Conservation (phyloP, 1,139 yeast species). For the Taphrina communis region DNA sequence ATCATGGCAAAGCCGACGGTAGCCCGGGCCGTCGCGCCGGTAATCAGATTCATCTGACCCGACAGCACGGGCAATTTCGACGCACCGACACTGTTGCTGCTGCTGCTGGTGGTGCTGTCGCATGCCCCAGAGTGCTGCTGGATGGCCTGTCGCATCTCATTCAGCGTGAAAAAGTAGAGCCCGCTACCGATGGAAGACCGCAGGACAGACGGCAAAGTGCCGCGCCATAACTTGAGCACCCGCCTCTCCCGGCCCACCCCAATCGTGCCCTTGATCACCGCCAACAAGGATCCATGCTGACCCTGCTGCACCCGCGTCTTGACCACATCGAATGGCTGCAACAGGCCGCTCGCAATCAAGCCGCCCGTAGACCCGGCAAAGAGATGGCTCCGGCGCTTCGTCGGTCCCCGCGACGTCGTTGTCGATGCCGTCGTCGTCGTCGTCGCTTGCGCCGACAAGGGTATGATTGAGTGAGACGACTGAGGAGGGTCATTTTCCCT, state of each 20-base stretch:
- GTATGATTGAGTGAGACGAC: constrained; percentile 9
- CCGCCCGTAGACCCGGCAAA: constrained; percentile 90
- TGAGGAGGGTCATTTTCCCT: constrained; percentile 18
- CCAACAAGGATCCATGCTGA: constrained; percentile 77
- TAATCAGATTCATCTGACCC: constrained; percentile 68
- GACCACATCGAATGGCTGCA: constrained; percentile 88
- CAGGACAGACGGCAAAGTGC: constrained; percentile 87
- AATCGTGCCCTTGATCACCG: constrained; percentile 83
- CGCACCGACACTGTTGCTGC: neutral
- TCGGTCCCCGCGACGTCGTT: no score
- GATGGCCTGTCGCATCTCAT: constrained; percentile 49
- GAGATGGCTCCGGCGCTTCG: constrained; percentile 57
- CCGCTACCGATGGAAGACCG: constrained; percentile 93
- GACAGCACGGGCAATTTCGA: constrained; percentile 52
- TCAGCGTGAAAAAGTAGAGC: constrained; percentile 74
- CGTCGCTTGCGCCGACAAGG: constrained; percentile 8
- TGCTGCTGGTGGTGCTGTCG: no score
- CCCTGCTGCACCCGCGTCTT: constrained; percentile 88
- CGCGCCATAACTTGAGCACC: constrained; percentile 62
- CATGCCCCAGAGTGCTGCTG: constrained; percentile 54
- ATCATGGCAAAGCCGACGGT: constrained; percentile 85
- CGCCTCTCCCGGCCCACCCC: constrained; percentile 55
- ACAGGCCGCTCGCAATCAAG: constrained; percentile 73
- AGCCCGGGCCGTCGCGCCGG: constrained; percentile 83
- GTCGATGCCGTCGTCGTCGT: neutral